Evolutionary conservation across 306 rosid genomes (phyloP), one percentile per base, ranked within the genome.

Genomic region (Medicago ruthenica): DNA sequence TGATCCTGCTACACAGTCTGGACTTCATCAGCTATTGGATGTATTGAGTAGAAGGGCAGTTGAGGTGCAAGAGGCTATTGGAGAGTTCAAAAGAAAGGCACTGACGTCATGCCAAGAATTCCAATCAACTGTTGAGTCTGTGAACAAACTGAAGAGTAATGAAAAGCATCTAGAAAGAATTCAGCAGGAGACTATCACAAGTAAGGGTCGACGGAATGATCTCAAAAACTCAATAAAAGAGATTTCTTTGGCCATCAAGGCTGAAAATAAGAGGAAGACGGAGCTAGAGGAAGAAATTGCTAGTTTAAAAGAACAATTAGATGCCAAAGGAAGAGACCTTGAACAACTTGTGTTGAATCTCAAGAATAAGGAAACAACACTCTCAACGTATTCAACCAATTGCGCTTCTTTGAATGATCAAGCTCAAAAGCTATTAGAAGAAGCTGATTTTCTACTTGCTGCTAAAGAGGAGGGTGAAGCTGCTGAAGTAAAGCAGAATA

Each of bases 91-190:
- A 64, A 40, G 16, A 72, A 72, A 57, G 16, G 42, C 55, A 8
- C 9, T 14, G 22, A n/a, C 67, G 4, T 34, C 17, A 1, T 20
- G n/a, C 24, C 7, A 40, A 40, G 67, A 72, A 12, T 71, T 71
- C 66, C 39, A 71, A 71, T 47, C 53, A 9, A 54, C 65, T 71
- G 39, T 39, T 18, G 67, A 39, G 41, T 20, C 67, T 39, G 41
- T 72, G 67, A 41, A 57, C 67, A 72, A 57, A 57, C 41, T 72
- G 16, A 57, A 72, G n/a, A 41, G 41, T 42, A 40, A 55, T 72
- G 42, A 57, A 41, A 40, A 57, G 67, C 27, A 40, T 3, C 16
- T 5, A 14, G 41, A 21, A 14, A 57, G 40, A 57, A 72, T 72
- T 22, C 22, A 21, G 41, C 37, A 21, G 67, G 41, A 40, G 55